phyloP scores from a whole-genome alignment of 441 rosid genomes.

The Viola pubescens region DNA sequence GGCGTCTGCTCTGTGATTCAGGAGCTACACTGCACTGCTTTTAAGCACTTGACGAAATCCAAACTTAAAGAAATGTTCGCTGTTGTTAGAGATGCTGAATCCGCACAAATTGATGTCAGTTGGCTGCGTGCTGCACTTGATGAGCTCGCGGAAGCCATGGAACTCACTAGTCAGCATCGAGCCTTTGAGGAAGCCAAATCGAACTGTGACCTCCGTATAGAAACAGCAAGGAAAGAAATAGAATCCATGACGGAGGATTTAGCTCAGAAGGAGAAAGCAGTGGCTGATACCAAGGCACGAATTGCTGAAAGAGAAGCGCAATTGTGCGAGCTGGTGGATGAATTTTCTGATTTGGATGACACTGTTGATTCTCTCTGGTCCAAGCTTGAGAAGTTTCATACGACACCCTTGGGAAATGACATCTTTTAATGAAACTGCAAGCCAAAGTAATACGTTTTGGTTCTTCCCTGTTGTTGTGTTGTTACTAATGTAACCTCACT shows the following conservation, averaged over 20 bases:
- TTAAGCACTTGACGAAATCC: conserved; percentile 38
- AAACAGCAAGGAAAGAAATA: conserved; percentile 36
- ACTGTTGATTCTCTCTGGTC: conserved; percentile 12
- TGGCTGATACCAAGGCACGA: conserved; percentile 22
- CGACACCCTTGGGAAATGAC: conserved; percentile 24
- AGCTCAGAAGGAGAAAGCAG: conserved; percentile 30
- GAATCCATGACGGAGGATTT: conserved; percentile 36
- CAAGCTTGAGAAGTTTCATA: conserved; percentile 15
- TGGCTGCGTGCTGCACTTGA: conserved; percentile 51
- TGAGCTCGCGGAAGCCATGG: conserved; percentile 41
- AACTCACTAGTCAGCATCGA: conserved; percentile 28
- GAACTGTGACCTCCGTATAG: conserved; percentile 24
- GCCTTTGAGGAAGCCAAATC: conserved; percentile 32
- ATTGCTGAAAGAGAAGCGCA: conserved; percentile 23
- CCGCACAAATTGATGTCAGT: conserved; percentile 46
- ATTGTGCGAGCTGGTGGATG: conserved; percentile 26
- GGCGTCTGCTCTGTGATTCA: conserved; percentile 62
- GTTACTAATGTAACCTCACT: neutral
- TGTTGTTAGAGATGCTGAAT: conserved; percentile 56
- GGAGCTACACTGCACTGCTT: conserved; percentile 44
- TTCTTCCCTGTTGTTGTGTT: neutral
- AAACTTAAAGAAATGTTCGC: conserved; percentile 58
- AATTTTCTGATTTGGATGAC: conserved; percentile 21
- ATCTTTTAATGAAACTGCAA: conserved; percentile 14
- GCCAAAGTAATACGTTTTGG: neutral